Conservation (phyloP, 495 filamentous ascomycete species). For the Aspergillus sparsus region DNA sequence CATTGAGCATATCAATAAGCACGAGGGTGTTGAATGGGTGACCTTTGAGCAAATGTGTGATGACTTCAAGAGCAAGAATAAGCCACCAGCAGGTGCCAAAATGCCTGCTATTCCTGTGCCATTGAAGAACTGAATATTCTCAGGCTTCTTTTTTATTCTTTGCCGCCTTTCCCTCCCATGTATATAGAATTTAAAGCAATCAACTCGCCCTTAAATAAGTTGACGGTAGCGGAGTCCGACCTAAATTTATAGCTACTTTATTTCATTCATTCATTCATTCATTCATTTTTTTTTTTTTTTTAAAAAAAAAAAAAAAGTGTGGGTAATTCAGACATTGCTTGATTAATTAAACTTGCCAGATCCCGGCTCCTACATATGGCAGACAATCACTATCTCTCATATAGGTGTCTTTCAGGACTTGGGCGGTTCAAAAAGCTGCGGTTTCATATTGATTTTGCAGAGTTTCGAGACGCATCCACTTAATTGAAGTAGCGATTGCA, state of each 20-base stretch:
- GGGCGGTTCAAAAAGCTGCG: constrained; percentile 71
- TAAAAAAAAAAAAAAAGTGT: not conserved
- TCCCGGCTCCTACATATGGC: constrained; percentile 21
- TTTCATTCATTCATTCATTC: constrained; percentile 1
- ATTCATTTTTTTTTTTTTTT: not conserved
- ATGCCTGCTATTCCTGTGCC: constrained; percentile 56
- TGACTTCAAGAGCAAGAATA: constrained; percentile 69
- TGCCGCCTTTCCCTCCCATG: not conserved
- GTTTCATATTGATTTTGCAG: constrained; percentile 93
- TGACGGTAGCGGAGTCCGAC: no score
- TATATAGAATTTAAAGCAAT: not conserved
- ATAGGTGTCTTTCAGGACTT: constrained; percentile 28
- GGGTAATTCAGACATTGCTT: not conserved
- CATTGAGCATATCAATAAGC: constrained; percentile 72
- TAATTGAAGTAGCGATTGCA: constrained; percentile 91
- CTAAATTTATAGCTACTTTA: no score
- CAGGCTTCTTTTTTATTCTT: not conserved
- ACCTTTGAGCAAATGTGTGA: constrained; percentile 70
- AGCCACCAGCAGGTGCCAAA: constrained; percentile 62
- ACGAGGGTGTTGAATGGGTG: constrained; percentile 75
- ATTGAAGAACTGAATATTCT: constrained; percentile 11
- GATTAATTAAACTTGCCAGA: constrained; percentile 1
- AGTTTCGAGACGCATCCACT: constrained; percentile 88
- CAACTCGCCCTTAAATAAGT: no score
- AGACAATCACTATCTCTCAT: no score